A percentile compares a stretch with the other conserved stretches of the same genome.
Conservation (phyloP, 495 filamentous ascomycete genomes). For the Penicillium argentinense region DNA sequence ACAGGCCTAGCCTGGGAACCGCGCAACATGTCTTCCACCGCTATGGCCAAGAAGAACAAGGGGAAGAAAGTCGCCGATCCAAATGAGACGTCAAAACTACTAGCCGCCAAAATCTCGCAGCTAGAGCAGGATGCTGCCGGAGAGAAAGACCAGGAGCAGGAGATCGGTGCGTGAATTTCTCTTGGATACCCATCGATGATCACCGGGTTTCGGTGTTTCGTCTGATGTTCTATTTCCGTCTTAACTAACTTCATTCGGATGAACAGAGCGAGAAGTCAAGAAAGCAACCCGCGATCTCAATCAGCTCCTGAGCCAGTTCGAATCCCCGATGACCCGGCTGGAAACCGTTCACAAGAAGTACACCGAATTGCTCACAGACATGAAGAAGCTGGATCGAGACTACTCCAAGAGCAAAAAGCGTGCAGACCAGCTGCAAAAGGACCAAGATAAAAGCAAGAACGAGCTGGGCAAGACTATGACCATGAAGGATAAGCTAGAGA, state of each 20-base stretch:
- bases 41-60: slow-evolving; percentile 65
- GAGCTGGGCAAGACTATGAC: too few species aligned
- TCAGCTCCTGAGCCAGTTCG: slow-evolving; percentile 76
- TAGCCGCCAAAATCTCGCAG: slow-evolving; percentile 93
- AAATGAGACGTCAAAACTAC: slow-evolving; percentile 81
- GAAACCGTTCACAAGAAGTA: slow-evolving; percentile 89
- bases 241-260: slow-evolving; percentile 19
- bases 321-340: slow-evolving; percentile 69
- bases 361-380: slow-evolving; percentile 83
- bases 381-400: slow-evolving; percentile 93
- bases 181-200: slow-evolving; percentile 9
- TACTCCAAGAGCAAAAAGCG: slow-evolving; percentile 94
- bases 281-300: slow-evolving; percentile 90
- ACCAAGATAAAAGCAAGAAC: slow-evolving; percentile 83
- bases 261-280: slow-evolving; percentile 76
- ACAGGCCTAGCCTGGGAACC: background rate
- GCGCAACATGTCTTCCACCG: slow-evolving; percentile 39
- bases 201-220: slow-evolving; percentile 1
- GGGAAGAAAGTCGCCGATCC: slow-evolving; percentile 75
- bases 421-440: slow-evolving; percentile 91
- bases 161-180: slow-evolving; percentile 78
- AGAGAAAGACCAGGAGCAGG: slow-evolving; percentile 91
- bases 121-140: slow-evolving; percentile 88
- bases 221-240: slow-evolving; percentile 4
- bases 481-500: slow-evolving; percentile 96